phyloP scores from a whole-genome alignment of 2,329 filamentous ascomycete genomes.

The Lachnellula subtilissima region DNA sequence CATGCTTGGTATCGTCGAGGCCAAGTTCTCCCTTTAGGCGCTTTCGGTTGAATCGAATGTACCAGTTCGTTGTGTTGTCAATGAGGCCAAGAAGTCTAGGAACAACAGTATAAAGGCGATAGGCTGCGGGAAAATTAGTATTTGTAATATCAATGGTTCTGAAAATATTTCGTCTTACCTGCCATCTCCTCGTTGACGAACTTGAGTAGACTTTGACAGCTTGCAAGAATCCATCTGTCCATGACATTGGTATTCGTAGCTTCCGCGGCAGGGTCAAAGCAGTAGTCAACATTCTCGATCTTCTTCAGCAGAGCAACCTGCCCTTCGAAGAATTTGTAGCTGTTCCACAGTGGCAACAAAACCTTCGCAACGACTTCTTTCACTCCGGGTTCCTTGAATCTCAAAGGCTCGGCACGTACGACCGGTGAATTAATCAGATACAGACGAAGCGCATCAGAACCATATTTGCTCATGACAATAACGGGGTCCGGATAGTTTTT shows the following conservation, averaged over 20 bases:
- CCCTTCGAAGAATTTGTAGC: conserved; percentile 92
- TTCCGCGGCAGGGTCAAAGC: conserved; percentile 72
- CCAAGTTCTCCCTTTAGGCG: conserved; percentile 87
- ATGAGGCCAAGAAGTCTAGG: conserved; percentile 78
- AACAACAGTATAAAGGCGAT: conserved; percentile 86
- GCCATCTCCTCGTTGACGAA: conserved; percentile 94
- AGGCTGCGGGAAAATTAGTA: conserved; percentile 40
- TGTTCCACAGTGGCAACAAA: conserved; percentile 88
- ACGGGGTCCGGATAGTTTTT: conserved; percentile 93
- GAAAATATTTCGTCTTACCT: conserved; percentile 44
- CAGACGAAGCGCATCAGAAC: conserved; percentile 86
- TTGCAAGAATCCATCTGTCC: conserved; percentile 92
- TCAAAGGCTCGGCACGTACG: conserved; percentile 81
- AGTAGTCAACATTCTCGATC: conserved; percentile 68
- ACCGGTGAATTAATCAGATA: conserved; percentile 97
- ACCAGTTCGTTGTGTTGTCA: conserved; percentile 98
- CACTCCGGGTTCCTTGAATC: conserved; percentile 88
- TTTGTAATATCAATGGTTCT: background rate
- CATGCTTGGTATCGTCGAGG: conserved; percentile 79
- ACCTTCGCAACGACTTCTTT: conserved; percentile 95
- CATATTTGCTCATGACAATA: conserved; percentile 80
- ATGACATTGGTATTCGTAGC: conserved; percentile 83
- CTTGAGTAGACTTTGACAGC: conserved; percentile 82
- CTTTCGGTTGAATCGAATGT: conserved; percentile 90
- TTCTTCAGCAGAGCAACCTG: conserved; percentile 86